Conservation (phyloP, 2,329 filamentous ascomycete species). For the Xylariaceae sp. region DNA sequence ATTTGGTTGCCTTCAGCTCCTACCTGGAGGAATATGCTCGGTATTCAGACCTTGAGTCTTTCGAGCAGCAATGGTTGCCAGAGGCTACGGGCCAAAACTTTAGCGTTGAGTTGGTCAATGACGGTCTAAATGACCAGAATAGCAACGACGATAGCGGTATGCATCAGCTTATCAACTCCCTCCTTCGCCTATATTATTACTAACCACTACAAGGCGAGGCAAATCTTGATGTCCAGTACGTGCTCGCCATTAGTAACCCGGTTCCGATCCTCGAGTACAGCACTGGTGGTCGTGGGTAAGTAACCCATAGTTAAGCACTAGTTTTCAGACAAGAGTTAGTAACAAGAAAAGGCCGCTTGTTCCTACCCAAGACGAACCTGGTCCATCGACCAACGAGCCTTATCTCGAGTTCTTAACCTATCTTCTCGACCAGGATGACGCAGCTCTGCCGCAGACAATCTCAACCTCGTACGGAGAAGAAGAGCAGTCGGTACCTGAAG, state of each 20-base stretch:
- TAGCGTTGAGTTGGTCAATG: conserved; percentile 58
- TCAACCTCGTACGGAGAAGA: conserved; percentile 67
- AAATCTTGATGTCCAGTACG: conserved; percentile 66
- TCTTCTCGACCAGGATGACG: conserved; percentile 54
- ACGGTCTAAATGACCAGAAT: conserved; percentile 55
- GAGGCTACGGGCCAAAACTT: conserved; percentile 58
- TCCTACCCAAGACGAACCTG: conserved; percentile 54
- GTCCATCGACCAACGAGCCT: conserved; percentile 66
- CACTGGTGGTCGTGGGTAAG: conserved; percentile 56
- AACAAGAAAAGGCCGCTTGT: conserved; percentile 53
- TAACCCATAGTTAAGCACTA: conserved; percentile 24
- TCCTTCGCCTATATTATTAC: conserved; percentile 1
- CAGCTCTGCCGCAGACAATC: conserved; percentile 60
- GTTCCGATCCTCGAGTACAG: conserved; percentile 61
- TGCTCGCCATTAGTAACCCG: conserved; percentile 57
- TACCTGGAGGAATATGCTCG: conserved; percentile 54
- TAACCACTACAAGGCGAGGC: conserved; percentile 50
- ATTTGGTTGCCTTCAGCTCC: conserved; percentile 62
- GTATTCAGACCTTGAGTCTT: conserved; percentile 57
- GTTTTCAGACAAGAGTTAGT: conserved; percentile 36
- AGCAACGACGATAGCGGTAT: conserved; percentile 40
- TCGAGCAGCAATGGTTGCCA: conserved; percentile 57
- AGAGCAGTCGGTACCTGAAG: conserved; percentile 63
- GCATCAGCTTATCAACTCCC: neutral
- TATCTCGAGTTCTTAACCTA: conserved; percentile 67